Conservation (phyloP, 352 stramenopile species). For the Phytophthora citricola region DNA sequence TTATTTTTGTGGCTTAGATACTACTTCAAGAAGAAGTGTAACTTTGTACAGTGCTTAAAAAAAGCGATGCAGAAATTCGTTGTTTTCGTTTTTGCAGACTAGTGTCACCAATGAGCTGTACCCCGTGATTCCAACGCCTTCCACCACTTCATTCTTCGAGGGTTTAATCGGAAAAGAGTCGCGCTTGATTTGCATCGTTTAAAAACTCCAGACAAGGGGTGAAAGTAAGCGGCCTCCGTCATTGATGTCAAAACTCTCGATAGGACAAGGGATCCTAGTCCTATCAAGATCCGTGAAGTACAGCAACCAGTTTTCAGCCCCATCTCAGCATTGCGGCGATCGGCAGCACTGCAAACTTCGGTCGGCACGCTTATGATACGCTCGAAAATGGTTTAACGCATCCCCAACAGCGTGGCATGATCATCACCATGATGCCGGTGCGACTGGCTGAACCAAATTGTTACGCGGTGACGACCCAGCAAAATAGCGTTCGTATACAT, state of each 20-base stretch:
- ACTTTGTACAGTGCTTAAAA: too few species aligned
- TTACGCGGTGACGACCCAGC: constrained; percentile 16
- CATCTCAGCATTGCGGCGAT: constrained; percentile 11
- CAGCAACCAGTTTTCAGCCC: not conserved
- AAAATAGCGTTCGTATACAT: constrained; percentile 10
- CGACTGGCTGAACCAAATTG: constrained; percentile 7
- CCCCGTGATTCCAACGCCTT: too few species aligned
- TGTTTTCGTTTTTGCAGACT: not conserved
- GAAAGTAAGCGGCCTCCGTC: too few species aligned
- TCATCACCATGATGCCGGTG: constrained; percentile 9
- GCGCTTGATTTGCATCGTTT: too few species aligned
- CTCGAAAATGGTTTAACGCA: constrained; percentile 5
- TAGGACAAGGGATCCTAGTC: too few species aligned
- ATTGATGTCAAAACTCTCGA: too few species aligned
- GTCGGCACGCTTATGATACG: constrained; percentile 23
- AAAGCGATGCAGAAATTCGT: too few species aligned
- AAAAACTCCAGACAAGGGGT: too few species aligned
- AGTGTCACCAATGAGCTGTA: not conserved
- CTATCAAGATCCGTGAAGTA: not conserved
- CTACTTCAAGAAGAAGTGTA: too few species aligned
- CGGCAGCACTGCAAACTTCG: constrained; percentile 11
- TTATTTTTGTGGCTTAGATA: too few species aligned
- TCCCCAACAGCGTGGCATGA: constrained; percentile 20
- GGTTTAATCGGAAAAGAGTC: too few species aligned
- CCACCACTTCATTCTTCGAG: too few species aligned